Conservation (phyloP, 768 basidiomycete species). For the Boletus bicolor region DNA sequence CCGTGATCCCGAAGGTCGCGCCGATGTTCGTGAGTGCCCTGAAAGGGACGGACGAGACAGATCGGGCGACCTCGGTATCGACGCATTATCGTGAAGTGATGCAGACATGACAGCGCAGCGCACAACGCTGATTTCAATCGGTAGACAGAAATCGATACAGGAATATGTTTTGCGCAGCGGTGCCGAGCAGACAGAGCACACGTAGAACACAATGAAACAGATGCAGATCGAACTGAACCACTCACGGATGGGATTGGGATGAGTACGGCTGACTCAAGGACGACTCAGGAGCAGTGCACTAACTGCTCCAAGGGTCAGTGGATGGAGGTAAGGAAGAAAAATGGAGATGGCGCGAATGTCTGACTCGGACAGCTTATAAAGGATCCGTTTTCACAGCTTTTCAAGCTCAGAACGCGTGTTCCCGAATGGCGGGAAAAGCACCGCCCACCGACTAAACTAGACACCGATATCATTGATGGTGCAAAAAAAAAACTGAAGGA, state of each 20-base stretch:
- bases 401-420: constrained; percentile 36
- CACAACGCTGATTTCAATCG: constrained; percentile 27
- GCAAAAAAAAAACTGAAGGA: neutral
- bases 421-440: constrained; percentile 20
- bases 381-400: constrained; percentile 29
- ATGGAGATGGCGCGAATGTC: neutral
- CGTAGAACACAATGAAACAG: constrained; percentile 31
- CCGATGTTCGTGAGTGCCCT: constrained; percentile 33
- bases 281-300: constrained; percentile 18
- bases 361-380: constrained; percentile 35
- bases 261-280: constrained; percentile 21
- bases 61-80: constrained; percentile 30
- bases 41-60: constrained; percentile 31
- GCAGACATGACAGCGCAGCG: constrained; percentile 15
- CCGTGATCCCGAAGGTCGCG: constrained; percentile 19
- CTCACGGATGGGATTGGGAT: constrained; percentile 22
- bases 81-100: constrained; percentile 10
- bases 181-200: constrained; percentile 23
- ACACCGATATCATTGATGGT: neutral
- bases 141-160: constrained; percentile 27
- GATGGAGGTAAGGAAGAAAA: constrained; percentile 20
- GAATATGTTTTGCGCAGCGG: constrained; percentile 16
- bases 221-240: constrained; percentile 25
- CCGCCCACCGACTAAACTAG: constrained; percentile 15
- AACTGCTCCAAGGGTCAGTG: constrained; percentile 17